These are phyloP conservation scores for Puya raimondii DNA, from an alignment of 176 grass and related monocot genomes.

Conservation along the genomic window DNA sequence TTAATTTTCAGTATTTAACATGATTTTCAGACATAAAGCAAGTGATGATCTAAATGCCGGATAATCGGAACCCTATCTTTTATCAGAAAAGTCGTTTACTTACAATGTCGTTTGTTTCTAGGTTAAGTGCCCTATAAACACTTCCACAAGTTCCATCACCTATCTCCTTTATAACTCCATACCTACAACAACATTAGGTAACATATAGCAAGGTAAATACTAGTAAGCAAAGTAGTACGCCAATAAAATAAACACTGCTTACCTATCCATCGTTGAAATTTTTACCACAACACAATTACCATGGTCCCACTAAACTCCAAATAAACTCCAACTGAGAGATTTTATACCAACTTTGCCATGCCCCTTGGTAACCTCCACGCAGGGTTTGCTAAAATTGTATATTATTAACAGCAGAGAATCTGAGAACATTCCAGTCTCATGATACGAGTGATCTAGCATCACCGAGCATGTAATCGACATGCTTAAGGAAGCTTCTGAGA, in stretches of 20 bases:
- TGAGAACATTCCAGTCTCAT: constrained; percentile 18
- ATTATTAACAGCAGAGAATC: constrained; percentile 41
- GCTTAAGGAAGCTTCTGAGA: constrained; percentile 31
- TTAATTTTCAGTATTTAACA: no score
- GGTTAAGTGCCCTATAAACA: constrained; percentile 70
- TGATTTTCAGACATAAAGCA: neutral
- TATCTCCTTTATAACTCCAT: constrained; percentile 68
- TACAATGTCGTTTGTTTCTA: constrained; percentile 82
- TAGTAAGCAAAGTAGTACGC: neutral
- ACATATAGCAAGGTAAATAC: neutral
- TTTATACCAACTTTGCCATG: constrained; percentile 15
- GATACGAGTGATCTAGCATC: constrained; percentile 36
- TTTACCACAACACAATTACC: constrained; percentile 14
- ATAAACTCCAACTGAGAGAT: constrained; percentile 13
- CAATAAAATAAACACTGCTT: neutral
- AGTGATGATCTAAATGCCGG: neutral
- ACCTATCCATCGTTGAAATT: constrained; percentile 48
- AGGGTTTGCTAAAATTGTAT: constrained; percentile 13
- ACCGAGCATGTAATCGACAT: constrained; percentile 34
- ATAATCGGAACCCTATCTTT: neutral
- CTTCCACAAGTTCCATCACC: constrained; percentile 89
- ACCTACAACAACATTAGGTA: constrained; percentile 38
- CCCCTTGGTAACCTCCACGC: constrained; percentile 10
- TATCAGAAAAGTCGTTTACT: constrained; percentile 8
- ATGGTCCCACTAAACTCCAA: constrained; percentile 32